Percentiles rank a stretch among this genome's conserved stretches.
phyloP scores from a whole-genome alignment of 2,329 filamentous ascomycete genomes.

The Gnomoniopsis smithogilvyi region DNA sequence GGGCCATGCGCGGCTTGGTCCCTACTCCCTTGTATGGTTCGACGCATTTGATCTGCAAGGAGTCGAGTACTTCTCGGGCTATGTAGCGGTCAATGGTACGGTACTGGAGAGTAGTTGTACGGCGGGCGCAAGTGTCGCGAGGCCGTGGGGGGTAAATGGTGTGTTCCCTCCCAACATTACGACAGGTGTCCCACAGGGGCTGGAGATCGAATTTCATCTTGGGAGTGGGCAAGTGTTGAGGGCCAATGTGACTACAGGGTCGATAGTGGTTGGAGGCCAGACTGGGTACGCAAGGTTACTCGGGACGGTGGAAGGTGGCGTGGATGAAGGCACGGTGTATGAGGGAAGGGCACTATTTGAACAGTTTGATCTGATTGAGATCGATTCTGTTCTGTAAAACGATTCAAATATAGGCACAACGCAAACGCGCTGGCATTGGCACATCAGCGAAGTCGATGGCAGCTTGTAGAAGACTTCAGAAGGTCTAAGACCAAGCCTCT shows the following conservation, averaged over 20 bases:
- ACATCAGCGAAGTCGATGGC: too few species aligned
- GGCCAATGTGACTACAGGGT: conserved; percentile 3
- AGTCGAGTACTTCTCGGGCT: conserved; percentile 24
- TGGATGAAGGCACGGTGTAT: background rate
- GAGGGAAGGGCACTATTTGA: background rate
- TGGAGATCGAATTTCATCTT: conserved; percentile 1
- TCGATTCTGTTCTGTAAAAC: background rate
- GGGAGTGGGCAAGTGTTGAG: background rate
- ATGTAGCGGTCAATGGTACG: conserved; percentile 27
- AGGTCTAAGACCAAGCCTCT: too few species aligned
- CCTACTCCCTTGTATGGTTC: conserved; percentile 42
- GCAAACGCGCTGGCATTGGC: background rate
- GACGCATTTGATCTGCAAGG: conserved; percentile 27
- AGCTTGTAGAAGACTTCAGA: too few species aligned
- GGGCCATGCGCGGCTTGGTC: conserved; percentile 39
- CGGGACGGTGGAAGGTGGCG: background rate
- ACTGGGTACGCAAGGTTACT: background rate
- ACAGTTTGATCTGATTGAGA: background rate
- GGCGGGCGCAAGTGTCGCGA: background rate
- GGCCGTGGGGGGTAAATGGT: conserved; percentile 7
- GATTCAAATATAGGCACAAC: background rate
- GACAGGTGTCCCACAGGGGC: background rate
- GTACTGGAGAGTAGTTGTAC: conserved; percentile 1
- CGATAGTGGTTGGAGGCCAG: background rate
- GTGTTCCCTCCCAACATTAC: background rate